These are phyloP conservation scores for Annulohypoxylon truncatum DNA, from an alignment of 2,329 filamentous ascomycete species.

Conservation along the genomic window DNA sequence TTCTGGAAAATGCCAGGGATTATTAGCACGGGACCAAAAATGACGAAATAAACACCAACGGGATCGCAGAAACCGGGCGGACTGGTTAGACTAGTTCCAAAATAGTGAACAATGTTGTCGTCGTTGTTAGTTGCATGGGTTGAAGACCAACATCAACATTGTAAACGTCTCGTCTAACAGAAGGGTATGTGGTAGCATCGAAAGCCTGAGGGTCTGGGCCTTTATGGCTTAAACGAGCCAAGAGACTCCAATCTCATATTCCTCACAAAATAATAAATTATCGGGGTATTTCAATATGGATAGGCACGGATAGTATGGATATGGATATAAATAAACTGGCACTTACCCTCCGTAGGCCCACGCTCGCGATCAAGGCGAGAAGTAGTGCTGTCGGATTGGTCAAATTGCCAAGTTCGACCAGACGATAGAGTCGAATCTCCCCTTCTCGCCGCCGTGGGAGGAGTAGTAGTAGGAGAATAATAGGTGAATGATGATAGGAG, in stretches of 20 bases:
- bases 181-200: not conserved
- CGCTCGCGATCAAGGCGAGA: conserved; percentile 25
- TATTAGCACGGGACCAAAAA: conserved; percentile 47
- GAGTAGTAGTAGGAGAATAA: not conserved
- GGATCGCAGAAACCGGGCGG: conserved; percentile 9
- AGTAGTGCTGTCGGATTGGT: conserved; percentile 20
- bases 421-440: not conserved
- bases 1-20: conserved; percentile 41
- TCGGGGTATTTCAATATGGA: conserved; percentile 38
- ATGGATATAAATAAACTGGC: conserved; percentile 11
- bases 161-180: conserved; percentile 6
- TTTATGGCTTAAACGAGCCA: conserved; percentile 24
- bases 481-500: conserved; percentile 1
- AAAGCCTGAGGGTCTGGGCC: conserved; percentile 6
- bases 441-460: conserved; percentile 1
- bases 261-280: conserved; percentile 35
- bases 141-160: conserved; percentile 1
- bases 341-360: conserved; percentile 36
- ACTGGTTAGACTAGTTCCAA: not conserved
- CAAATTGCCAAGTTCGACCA: conserved; percentile 27
- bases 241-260: conserved; percentile 23
- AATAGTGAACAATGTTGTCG: not conserved
- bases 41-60: conserved; percentile 19
- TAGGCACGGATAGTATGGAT: conserved; percentile 27
- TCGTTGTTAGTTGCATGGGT: conserved; percentile 2